Conservation (phyloP, 139 green algal genomes). For the Chlamydomonas incerta region DNA sequence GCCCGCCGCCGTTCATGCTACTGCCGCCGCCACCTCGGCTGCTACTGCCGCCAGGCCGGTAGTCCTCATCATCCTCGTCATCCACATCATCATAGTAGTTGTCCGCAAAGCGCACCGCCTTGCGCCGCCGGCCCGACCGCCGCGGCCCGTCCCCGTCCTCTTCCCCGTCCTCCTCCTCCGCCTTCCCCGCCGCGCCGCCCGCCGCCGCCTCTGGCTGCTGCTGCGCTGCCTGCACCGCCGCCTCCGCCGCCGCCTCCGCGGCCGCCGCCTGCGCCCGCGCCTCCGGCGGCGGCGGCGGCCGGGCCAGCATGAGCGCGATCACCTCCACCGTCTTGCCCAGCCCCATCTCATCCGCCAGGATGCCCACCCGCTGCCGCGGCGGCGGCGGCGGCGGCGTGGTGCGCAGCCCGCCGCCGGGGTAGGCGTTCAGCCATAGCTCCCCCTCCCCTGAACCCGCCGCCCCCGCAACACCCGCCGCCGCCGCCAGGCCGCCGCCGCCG, state of each 20-base stretch:
- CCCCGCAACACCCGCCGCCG: too few relatives aligned
- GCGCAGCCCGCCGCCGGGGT: not conserved
- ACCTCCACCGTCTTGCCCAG: conserved; percentile 73
- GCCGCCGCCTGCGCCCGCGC: not conserved
- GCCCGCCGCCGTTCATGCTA: too few relatives aligned
- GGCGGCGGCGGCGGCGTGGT: conserved; percentile 9
- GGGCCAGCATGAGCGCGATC: conserved; percentile 57
- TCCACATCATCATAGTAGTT: too few relatives aligned
- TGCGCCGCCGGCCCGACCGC: not conserved
- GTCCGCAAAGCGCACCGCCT: not conserved
- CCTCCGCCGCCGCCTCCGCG: not conserved
- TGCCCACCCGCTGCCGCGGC: conserved; percentile 37
- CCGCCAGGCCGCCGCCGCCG: not conserved
- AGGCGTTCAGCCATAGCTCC: conserved; percentile 17
- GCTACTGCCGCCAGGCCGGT: too few relatives aligned
- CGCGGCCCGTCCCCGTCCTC: not conserved
- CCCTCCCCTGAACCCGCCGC: not conserved
- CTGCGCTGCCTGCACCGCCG: not conserved
- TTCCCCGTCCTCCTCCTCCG: not conserved
- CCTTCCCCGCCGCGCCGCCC: not conserved
- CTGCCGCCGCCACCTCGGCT: not conserved
- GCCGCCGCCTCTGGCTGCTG: not conserved
- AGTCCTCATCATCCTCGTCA: too few relatives aligned
- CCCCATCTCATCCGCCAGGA: conserved; percentile 65
- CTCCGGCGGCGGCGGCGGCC: conserved; percentile 26